Evolutionary conservation across 2,329 filamentous ascomycete genomes (phyloP).

Genomic region (Botryotinia convoluta): DNA sequence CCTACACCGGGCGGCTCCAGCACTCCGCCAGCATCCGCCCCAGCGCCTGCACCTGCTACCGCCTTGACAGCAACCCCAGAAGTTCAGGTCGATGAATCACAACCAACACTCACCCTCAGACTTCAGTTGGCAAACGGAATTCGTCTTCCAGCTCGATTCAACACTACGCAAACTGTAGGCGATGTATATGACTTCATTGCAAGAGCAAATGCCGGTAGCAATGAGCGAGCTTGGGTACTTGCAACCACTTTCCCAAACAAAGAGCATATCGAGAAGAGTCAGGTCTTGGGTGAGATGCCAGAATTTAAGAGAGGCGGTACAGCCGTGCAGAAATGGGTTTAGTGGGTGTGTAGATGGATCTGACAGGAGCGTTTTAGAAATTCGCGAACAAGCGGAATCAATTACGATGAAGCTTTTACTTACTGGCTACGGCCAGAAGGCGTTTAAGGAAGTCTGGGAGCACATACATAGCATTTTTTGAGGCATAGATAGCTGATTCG

Average conservation of each 20-base stretch:
- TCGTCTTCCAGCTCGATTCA: constrained; percentile 76
- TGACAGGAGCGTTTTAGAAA: background rate
- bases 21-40: constrained; percentile 38
- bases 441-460: constrained; percentile 12
- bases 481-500: constrained; percentile 4
- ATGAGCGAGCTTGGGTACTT: constrained; percentile 64
- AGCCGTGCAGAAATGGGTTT: constrained; percentile 56
- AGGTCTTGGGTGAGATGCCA: constrained; percentile 57
- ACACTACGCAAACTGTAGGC: constrained; percentile 72
- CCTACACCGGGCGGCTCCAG: constrained; percentile 63
- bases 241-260: constrained; percentile 83
- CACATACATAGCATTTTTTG: background rate
- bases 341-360: background rate
- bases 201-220: constrained; percentile 57
- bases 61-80: constrained; percentile 33
- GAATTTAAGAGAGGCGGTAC: constrained; percentile 67
- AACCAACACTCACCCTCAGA: constrained; percentile 67
- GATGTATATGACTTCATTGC: constrained; percentile 75
- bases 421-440: background rate
- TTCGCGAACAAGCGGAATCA: background rate
- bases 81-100: constrained; percentile 58
- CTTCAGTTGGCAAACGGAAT: constrained; percentile 78
- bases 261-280: constrained; percentile 66
- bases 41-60: constrained; percentile 40
- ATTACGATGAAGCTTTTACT: background rate